Evolutionary conservation across 768 basidiomycete genomes (phyloP), one percentile per base, ranked within the genome.

Genomic region (Leucosporidium creatinivorum): DNA sequence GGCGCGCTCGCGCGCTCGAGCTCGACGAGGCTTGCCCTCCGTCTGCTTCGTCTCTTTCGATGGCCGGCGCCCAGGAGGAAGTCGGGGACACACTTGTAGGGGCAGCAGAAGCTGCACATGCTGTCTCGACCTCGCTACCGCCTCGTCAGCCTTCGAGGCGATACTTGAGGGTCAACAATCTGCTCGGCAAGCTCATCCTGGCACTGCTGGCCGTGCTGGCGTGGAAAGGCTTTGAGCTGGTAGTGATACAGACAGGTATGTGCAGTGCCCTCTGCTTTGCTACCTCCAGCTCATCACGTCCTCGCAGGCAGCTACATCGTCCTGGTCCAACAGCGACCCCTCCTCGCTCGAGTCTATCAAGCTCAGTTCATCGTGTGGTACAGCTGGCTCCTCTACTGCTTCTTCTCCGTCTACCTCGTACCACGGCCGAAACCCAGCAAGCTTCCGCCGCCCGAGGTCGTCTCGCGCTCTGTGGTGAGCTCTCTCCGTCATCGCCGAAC

Each of bases 121-220:
- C 52, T 1, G 39, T 44, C 39, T 54, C 52, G 18, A 18, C 25
- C 13, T 30, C 25, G 2, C 52, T 18, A 15, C n/a, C 51, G 18
- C 25, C 10, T 54, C 26, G 7, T 13, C 52, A 7, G 15, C 2
- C 26, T 3, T 17, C 31, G 9, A 21, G 25, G 1, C 18, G 33
- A 10, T 23, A 31, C 30, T 12, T 30, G 4, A 66, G 69, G 10
- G 56, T 66, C 1, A 71, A 71, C 50, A 5, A 48, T 25, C 44
- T 58, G 33, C 66, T 71, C 31, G 69, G 69, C 39, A 68, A 65
- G 36, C 6, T 59, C 0, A 71, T 71, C 49, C 69, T 66, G 12
- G 1, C 44, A 0, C 44, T 63, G 0, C 49, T 71, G 7, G 36
- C 58, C 31, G 17, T 62, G 4, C 67, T 71, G 33, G 66, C 63